phyloP scores from a whole-genome alignment of 148 eudicot species.

The Rhododendron simsii region DNA sequence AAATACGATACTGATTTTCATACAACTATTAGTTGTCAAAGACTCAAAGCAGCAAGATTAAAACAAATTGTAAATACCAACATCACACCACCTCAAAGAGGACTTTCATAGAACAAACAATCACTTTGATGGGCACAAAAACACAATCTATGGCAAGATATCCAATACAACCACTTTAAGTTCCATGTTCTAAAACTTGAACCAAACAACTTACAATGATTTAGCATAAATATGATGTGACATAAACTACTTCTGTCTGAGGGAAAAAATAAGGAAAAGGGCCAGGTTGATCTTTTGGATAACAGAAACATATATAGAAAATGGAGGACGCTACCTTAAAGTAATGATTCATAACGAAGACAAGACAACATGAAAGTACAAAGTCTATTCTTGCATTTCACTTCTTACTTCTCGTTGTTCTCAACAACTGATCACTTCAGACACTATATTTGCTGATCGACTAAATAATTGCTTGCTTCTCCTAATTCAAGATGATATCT shows the following conservation, averaged over 20 bases:
- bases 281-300: neutral
- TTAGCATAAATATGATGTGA: neutral
- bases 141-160: neutral
- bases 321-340: neutral
- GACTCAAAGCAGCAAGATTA: neutral
- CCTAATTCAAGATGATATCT: neutral
- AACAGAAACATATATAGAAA: neutral
- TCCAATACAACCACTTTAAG: neutral
- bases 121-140: neutral
- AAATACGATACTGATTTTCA: neutral
- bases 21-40: neutral
- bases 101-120: neutral
- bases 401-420: neutral
- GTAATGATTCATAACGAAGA: neutral
- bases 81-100: neutral
- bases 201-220: neutral
- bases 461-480: neutral
- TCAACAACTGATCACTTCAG: neutral
- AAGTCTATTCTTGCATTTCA: neutral
- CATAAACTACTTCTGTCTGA: neutral
- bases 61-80: neutral
- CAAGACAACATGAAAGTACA: neutral
- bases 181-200: neutral
- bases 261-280: neutral
- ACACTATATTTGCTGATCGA: neutral